A percentile compares a stretch with the other conserved stretches of the same genome.
phyloP scores from a whole-genome alignment of 495 filamentous ascomycete genomes.

The Elasticomyces elasticus region DNA sequence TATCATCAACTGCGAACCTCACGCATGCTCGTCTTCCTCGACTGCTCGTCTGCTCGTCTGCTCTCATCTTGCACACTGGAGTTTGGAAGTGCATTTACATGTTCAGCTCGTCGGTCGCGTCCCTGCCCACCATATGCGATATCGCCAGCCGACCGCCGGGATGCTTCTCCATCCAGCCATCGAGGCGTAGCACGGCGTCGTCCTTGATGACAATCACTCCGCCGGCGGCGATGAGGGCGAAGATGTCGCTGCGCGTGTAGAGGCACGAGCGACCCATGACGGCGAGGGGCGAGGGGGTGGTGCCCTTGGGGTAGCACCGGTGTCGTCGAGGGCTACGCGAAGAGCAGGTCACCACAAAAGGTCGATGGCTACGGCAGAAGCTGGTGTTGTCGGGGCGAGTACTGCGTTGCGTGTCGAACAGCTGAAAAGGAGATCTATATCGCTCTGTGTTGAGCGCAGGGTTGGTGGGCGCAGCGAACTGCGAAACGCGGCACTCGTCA shows the following conservation, averaged over 20 bases:
- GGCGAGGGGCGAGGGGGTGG: not conserved
- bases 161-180: slow-evolving; percentile 38
- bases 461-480: not conserved
- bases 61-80: not conserved
- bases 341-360: not conserved
- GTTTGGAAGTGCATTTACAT: slow-evolving; percentile 28
- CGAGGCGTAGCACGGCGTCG: slow-evolving; percentile 36
- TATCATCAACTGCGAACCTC: not conserved
- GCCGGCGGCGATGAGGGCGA: slow-evolving; percentile 37
- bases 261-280: slow-evolving; percentile 20
- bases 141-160: slow-evolving; percentile 39
- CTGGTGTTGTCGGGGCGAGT: too few relatives aligned
- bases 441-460: too few relatives aligned
- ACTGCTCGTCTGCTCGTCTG: not conserved
- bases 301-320: not conserved
- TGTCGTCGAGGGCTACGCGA: not conserved
- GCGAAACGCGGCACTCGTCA: not conserved
- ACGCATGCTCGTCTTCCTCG: not conserved
- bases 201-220: slow-evolving; percentile 38
- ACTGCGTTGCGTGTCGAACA: too few relatives aligned
- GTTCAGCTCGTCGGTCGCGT: slow-evolving; percentile 44
- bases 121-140: slow-evolving; percentile 42
- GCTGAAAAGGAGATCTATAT: too few relatives aligned
- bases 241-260: slow-evolving; percentile 26
- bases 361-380: not conserved